Percentiles rank a stretch among this genome's conserved stretches.
Evolutionary conservation across 306 rosid genomes (phyloP).

Genomic region (Citrullus colocynthis): DNA sequence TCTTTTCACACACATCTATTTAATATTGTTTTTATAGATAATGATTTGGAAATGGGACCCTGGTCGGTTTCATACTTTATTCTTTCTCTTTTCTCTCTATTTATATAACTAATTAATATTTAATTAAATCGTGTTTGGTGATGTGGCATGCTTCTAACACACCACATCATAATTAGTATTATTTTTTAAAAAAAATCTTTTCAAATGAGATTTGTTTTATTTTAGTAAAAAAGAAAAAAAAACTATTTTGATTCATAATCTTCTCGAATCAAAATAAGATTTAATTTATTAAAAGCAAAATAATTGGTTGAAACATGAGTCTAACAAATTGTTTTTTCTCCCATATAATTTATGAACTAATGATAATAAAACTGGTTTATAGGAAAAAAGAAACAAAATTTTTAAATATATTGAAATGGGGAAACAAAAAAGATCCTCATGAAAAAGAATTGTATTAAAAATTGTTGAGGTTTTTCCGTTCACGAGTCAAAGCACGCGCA

Average conservation of each 20-base stretch:
- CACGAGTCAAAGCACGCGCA: constrained; percentile 8
- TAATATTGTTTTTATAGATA: constrained; percentile 17
- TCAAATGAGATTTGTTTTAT: background rate
- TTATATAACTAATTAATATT: background rate
- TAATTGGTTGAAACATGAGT: too few species aligned
- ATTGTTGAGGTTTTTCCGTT: background rate
- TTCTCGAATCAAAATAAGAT: too few species aligned
- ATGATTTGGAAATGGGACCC: constrained; percentile 49
- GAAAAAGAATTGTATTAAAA: background rate
- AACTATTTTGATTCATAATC: too few species aligned
- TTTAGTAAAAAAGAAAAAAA: too few species aligned
- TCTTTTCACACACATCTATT: background rate
- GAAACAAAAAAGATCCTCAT: background rate
- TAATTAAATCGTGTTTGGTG: background rate
- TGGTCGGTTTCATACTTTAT: constrained; percentile 39
- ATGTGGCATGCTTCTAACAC: background rate
- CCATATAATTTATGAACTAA: too few species aligned
- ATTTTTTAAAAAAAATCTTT: too few species aligned
- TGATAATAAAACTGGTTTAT: background rate
- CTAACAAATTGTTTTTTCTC: too few species aligned
- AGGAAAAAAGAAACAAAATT: background rate
- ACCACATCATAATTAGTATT: background rate
- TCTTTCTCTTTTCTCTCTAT: background rate
- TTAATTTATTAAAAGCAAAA: too few species aligned
- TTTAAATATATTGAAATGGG: background rate